Evolutionary conservation across 2,329 filamentous ascomycete genomes (phyloP).

Genomic region (Aureobasidium sp.): DNA sequence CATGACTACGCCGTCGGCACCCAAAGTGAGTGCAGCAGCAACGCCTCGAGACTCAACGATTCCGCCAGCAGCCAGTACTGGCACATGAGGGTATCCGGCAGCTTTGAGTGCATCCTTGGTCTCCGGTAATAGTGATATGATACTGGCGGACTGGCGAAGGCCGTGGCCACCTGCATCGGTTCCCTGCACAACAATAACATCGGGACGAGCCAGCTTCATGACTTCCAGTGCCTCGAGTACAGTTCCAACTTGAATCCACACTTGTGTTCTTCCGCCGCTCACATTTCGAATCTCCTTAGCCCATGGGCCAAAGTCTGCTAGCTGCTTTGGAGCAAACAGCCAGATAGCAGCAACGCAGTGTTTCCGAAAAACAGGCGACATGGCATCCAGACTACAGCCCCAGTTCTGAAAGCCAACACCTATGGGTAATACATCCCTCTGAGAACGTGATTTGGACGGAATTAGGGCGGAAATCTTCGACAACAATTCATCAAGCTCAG

Average conservation of each 20-base stretch:
- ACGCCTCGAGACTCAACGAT: conserved; percentile 46
- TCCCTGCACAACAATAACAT: conserved; percentile 54
- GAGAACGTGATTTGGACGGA: background rate
- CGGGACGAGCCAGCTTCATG: conserved; percentile 36
- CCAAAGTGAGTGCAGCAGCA: conserved; percentile 43
- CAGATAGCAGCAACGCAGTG: conserved; percentile 33
- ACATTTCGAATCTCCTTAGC: conserved; percentile 20
- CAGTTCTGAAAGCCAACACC: background rate
- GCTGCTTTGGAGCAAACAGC: conserved; percentile 52
- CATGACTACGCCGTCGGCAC: conserved; percentile 45
- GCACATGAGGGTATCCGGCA: conserved; percentile 10
- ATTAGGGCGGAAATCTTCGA: background rate
- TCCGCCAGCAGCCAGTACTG: conserved; percentile 44
- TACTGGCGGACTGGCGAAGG: conserved; percentile 42
- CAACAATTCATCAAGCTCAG: background rate
- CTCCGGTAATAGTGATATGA: conserved; percentile 51
- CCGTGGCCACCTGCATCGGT: conserved; percentile 58
- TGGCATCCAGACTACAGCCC: background rate
- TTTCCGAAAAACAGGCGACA: background rate
- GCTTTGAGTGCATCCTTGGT: conserved; percentile 37
- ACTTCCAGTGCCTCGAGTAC: conserved; percentile 45
- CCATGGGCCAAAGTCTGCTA: conserved; percentile 29
- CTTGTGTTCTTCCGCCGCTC: conserved; percentile 28
- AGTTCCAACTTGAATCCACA: conserved; percentile 54
- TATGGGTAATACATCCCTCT: background rate